phyloP scores from a whole-genome alignment of 495 filamentous ascomycete genomes.

The Glonium stellatum region DNA sequence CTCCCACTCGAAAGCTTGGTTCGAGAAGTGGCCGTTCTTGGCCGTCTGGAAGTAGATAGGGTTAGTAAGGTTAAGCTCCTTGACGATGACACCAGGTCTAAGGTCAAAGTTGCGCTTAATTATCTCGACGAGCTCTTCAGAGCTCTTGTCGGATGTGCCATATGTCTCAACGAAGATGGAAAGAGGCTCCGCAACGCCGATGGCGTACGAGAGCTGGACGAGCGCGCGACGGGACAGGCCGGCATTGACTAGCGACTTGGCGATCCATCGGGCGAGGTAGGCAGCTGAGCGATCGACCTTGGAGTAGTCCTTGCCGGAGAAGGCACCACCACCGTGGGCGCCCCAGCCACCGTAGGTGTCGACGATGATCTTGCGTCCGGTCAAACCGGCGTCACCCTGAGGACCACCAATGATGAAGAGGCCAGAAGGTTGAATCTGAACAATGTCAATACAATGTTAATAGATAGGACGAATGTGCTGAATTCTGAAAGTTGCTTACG shows the following conservation, averaged over 20 bases:
- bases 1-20: slow-evolving; percentile 97
- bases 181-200: slow-evolving; percentile 94
- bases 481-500: slow-evolving; percentile 43
- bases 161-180: slow-evolving; percentile 84
- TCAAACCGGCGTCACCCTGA: slow-evolving; percentile 97
- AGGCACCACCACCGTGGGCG: slow-evolving; percentile 98
- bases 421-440: slow-evolving; percentile 88
- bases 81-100: slow-evolving; percentile 94
- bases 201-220: slow-evolving; percentile 98
- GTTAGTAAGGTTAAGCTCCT: slow-evolving; percentile 88
- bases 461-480: not conserved
- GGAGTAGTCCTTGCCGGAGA: slow-evolving; percentile 99
- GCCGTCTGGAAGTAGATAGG: slow-evolving; percentile 98
- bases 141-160: slow-evolving; percentile 66
- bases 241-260: slow-evolving; percentile 90
- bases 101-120: slow-evolving; percentile 95
- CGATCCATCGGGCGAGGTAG: slow-evolving; percentile 96
- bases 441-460: slow-evolving; percentile 36
- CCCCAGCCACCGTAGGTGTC: slow-evolving; percentile 99
- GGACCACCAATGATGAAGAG: slow-evolving; percentile 98
- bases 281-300: slow-evolving; percentile 98
- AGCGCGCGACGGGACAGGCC: slow-evolving; percentile 83
- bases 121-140: slow-evolving; percentile 82
- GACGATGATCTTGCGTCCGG: slow-evolving; percentile 99
- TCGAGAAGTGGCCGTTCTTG: slow-evolving; percentile 99